Evolutionary conservation across 2,329 filamentous ascomycete species (phyloP).

Genomic region (Simplicillium sp.): DNA sequence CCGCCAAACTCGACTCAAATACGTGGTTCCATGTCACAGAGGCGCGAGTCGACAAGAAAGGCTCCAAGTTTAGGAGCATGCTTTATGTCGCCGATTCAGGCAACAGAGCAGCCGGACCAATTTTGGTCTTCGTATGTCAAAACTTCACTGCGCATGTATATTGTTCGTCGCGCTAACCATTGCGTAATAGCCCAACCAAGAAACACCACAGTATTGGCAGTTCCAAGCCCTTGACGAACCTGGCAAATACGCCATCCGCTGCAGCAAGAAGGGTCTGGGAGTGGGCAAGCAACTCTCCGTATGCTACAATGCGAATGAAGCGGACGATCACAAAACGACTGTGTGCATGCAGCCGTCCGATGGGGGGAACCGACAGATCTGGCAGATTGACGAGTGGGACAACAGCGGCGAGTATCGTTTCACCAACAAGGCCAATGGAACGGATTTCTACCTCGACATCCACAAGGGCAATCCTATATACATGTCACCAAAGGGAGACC

Average conservation of each 20-base stretch:
- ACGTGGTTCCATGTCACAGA: constrained; percentile 26
- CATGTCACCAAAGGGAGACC: constrained; percentile 17
- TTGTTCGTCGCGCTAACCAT: no score
- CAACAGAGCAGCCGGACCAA: background rate
- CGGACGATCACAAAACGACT: constrained; percentile 15
- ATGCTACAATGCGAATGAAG: constrained; percentile 15
- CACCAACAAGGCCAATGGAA: constrained; percentile 21
- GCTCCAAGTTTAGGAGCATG: constrained; percentile 11
- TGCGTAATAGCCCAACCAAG: constrained; percentile 1
- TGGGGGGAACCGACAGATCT: constrained; percentile 19
- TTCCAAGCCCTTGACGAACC: constrained; percentile 17
- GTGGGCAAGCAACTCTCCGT: constrained; percentile 18
- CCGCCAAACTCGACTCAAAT: constrained; percentile 21
- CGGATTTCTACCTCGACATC: constrained; percentile 20
- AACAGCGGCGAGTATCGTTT: constrained; percentile 16
- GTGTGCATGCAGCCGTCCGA: constrained; percentile 17
- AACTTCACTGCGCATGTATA: background rate
- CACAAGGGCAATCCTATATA: constrained; percentile 20
- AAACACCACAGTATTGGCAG: constrained; percentile 13
- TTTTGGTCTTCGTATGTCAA: background rate
- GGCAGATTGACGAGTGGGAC: constrained; percentile 21
- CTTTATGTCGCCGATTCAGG: constrained; percentile 3
- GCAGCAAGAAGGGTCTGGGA: constrained; percentile 12
- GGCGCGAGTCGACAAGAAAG: constrained; percentile 19
- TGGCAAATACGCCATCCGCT: constrained; percentile 21